Evolutionary conservation across 139 green algal genomes (phyloP).

Genomic region (Chlamydomonas sphaeroides): DNA sequence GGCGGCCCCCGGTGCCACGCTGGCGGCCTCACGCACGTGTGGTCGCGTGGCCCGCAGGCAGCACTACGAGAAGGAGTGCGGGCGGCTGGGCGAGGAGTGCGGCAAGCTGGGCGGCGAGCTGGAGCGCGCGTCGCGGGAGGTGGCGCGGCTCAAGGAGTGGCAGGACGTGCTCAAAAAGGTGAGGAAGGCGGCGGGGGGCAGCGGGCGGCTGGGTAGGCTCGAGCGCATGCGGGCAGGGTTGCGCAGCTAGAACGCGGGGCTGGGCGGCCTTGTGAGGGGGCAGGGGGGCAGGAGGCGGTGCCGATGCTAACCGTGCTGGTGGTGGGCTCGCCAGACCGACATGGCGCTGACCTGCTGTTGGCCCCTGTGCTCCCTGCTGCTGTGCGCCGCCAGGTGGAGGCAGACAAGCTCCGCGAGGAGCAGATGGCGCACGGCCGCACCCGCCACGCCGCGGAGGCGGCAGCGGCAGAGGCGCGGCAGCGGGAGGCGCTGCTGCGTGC

Average conservation of each 20-base stretch:
- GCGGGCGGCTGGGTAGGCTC: too few species aligned
- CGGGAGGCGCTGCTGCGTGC: constrained; percentile 22
- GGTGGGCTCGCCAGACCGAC: too few species aligned
- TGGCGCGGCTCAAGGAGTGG: constrained; percentile 44
- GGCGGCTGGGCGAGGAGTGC: constrained; percentile 21
- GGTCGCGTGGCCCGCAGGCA: constrained; percentile 18
- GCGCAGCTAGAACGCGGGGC: too few species aligned
- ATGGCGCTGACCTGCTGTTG: too few species aligned
- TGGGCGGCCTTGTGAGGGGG: too few species aligned
- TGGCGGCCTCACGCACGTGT: too few species aligned
- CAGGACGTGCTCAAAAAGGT: constrained; percentile 55
- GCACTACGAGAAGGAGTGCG: constrained; percentile 34
- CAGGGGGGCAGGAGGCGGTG: too few species aligned
- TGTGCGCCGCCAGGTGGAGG: constrained; percentile 46
- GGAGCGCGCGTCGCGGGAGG: constrained; percentile 18
- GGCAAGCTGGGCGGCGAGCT: constrained; percentile 5
- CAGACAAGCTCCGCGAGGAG: constrained; percentile 57
- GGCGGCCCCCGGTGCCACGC: too few species aligned
- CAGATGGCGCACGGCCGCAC: constrained; percentile 22
- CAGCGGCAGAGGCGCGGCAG: constrained; percentile 5
- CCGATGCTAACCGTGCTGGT: too few species aligned
- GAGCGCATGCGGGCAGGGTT: too few species aligned
- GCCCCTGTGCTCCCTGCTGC: too few species aligned
- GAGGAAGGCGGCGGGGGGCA: neutral
- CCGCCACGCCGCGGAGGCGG: neutral